Evolutionary conservation across 495 filamentous ascomycete genomes (phyloP), one percentile per base, ranked within the genome.

Genomic region (Penicillium odoratum): DNA sequence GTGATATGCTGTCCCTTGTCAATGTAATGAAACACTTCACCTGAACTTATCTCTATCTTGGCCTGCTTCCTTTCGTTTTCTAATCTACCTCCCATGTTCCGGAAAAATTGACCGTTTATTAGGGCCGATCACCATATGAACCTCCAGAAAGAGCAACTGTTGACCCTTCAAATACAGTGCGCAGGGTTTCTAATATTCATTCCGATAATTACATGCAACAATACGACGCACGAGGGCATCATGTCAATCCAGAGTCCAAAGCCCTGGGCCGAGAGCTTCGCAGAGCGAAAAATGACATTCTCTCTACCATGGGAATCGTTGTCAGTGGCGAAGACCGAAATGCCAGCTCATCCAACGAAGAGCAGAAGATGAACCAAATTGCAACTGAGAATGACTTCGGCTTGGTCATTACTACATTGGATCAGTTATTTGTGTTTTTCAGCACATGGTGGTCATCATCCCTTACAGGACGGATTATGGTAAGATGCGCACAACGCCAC

Each of bases 101-200:
- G 38, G 38, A n/a, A 40, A 26, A 60, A 63, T 60, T 74, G 31
- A 75, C 61, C 28, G 18, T 29, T 42, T 48, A 29, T n/a, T 64
- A 88, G 88, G 88, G 88, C 55, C 82, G 88, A 13, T 90, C 87
- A 8, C 87, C 86, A 48, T 91, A 89, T 56, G 87, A 91, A 62
- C 77, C 83, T 50, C 83, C 86, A 13, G 78, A 74, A 28, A 56
- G 52, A 42, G 49, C 60, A 26, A 31, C 57, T 26, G 56, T 59
- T 28, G 62, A 67, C 11, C 62, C 53, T 30, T 57, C 48, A 46
- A 63, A 21, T 51, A 45, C 68, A 31, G 63, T 64, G 13, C 66
- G 57, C 44, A 67, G 63, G 58, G 60, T 68, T 21, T 85, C 52
- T 54, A 64, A 42, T 69, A 69, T 69, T 66, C 64, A 79, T 58